Base-by-base conservation (phyloP, 768 basidiomycete species). In the Termitomyces sp. region DNA sequence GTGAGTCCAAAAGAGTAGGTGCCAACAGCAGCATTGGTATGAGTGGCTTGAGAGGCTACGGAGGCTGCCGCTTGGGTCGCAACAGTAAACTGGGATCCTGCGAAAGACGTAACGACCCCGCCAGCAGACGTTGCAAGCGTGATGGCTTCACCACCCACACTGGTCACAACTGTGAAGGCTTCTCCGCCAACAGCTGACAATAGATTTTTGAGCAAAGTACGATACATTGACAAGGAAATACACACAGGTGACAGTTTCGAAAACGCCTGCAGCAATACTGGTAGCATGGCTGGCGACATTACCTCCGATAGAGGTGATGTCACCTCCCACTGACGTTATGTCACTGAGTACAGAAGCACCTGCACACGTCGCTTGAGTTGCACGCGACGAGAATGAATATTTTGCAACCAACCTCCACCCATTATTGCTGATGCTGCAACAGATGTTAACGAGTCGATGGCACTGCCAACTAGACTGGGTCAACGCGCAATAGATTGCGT, bases 141-240 rank as follows among this genome's bases (percentile, higher is more conserved):
- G 56, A 86, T 69, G 1, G 78, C 86, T 44, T 75, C 62, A 11
- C 85, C 86, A 7, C 84, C 87, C 10, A 65, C 76, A 42, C 78
- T 81, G 15, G 82, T 84, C 30, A 88, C 68, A 19, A 87, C 65
- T 14, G 82, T 88, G 50, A 74, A 69, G 2, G 73, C 79, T 9
- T 70, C 56, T 14, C 80, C 85, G n/a, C 73, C 83, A 54, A 76
- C 63, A 31, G 84, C 87, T 88, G 56, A 30, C 48, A 57, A 21
- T 48, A 9, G 63, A 66, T 23, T 19, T 66, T 60, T 2, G 37
- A 60, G 48, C 23, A 62, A 62, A 38, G 64, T 58, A 38, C 66
- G 23, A 52, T 41, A 10, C 14, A 23, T n/a, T 17, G 50, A 26
- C 42, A 31, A 54, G 3, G 51, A 40, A 42, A 45, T 38, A 26